Conservation (phyloP, 805 yeast genomes). For the Teunomyces cretensis region DNA sequence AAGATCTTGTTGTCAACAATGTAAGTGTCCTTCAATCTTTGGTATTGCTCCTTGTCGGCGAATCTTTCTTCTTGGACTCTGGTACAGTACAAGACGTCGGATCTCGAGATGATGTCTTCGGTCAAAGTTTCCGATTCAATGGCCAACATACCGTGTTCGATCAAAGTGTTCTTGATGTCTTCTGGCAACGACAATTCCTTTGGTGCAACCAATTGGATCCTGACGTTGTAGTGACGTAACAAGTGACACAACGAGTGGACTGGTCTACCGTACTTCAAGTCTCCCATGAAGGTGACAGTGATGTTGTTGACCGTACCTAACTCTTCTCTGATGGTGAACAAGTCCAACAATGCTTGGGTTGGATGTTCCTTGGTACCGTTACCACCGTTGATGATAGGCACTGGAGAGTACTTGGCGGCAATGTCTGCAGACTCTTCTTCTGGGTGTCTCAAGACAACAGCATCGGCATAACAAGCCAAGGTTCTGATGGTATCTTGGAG, state of each 20-base stretch:
- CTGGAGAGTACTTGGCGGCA: conserved; percentile 95
- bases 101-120: conserved; percentile 78
- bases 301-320: conserved; percentile 97
- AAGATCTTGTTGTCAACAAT: conserved; percentile 90
- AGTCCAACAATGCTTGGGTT: conserved; percentile 94
- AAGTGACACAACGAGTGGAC: conserved; percentile 93
- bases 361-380: conserved; percentile 99
- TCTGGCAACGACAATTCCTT: conserved; percentile 82
- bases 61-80: conserved; percentile 98
- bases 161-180: conserved; percentile 65
- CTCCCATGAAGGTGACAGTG: conserved; percentile 98
- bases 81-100: conserved; percentile 96
- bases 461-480: conserved; percentile 93
- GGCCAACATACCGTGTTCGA: conserved; percentile 64
- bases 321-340: conserved; percentile 98
- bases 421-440: conserved; percentile 85
- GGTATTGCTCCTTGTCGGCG: conserved; percentile 69
- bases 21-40: conserved; percentile 85
- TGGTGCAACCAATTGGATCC: conserved; percentile 90
- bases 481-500: conserved; percentile 95
- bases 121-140: conserved; percentile 76
- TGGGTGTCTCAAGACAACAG: conserved; percentile 96
- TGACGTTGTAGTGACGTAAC: conserved; percentile 88
- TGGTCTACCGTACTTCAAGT: conserved; percentile 96
- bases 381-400: conserved; percentile 97